Base-by-base conservation (phyloP, 345 rosid species). In the Eucalyptus cloeziana region DNA sequence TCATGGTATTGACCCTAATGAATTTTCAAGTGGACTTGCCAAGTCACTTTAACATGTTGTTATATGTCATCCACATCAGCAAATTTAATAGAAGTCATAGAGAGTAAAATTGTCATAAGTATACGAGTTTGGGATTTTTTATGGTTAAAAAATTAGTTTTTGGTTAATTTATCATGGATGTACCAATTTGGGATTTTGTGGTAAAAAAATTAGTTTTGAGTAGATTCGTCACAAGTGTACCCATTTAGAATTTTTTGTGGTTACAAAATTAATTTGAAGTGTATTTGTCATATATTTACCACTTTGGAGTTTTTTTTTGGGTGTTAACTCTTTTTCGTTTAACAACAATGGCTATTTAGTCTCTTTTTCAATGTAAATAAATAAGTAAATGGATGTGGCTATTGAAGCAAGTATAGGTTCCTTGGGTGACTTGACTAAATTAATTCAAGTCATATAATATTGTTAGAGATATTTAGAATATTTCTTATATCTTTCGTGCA, bases 261-360 rank as follows among this genome's bases (percentile, higher is more conserved):
- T 52, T 52, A 52, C 3, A 52, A 52, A 21, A 52, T 21, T 52
- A 52, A 21, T 19, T 51, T 52, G 2, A 52, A 8, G 58, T 21
- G 25, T 52, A 52, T 52, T 3, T 8, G 10, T 52, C 2, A 21
- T 52, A 52, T 52, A 52, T 52, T 5, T 21, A 52, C 58, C 25
- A 8, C 10, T 2, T 52, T 52, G 2, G 2, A 52, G 5, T 24
- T 22, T 56, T 40, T 40, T 22, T 56, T 1, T 0, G 2, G 2
- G 1, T 56, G 30, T 56, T 56, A 24, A 24, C 4, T 2, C 4
- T 22, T 24, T 56, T 56, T 56, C 4, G 2, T 62, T 30, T 62
- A 62, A 30, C 69, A 62, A 62, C 14, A 27, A 6, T 62, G 69
- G 13, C 31, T 30, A 2, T 27, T 62, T 30, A 62, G 31, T 62